Evolutionary conservation across 345 rosid species (phyloP).

Genomic region (Citrus trifoliata): DNA sequence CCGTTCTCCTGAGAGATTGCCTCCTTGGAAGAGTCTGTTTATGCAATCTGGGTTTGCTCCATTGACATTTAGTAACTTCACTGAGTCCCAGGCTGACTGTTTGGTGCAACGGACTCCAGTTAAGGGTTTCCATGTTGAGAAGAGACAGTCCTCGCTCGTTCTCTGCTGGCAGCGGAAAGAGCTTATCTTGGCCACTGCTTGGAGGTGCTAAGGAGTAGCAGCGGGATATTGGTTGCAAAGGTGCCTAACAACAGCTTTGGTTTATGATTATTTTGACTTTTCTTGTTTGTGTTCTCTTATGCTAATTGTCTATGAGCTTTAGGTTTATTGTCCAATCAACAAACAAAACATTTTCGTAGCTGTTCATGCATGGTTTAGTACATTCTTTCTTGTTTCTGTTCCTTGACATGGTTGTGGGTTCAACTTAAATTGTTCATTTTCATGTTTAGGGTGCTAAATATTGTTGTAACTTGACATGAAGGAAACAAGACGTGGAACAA

Average conservation of each 20-base stretch:
- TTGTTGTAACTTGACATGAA: slow-evolving; percentile 25
- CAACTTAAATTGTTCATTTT: slow-evolving; percentile 7
- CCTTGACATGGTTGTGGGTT: slow-evolving; percentile 18
- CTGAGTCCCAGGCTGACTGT: slow-evolving; percentile 86
- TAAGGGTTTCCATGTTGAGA: slow-evolving; percentile 84
- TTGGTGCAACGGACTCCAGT: slow-evolving; percentile 61
- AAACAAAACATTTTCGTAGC: slow-evolving; percentile 35
- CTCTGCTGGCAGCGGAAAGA: slow-evolving; percentile 90
- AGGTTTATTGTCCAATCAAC: slow-evolving; percentile 38
- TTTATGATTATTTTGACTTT: slow-evolving; percentile 29
- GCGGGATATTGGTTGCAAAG: slow-evolving; percentile 15
- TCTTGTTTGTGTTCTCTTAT: slow-evolving; percentile 27
- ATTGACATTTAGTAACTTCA: slow-evolving; percentile 62
- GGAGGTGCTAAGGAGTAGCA: slow-evolving; percentile 59
- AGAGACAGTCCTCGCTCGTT: slow-evolving; percentile 65
- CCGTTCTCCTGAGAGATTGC: slow-evolving; percentile 47
- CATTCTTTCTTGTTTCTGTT: slow-evolving; percentile 21
- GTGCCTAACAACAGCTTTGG: slow-evolving; percentile 35
- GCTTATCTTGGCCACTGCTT: slow-evolving; percentile 80
- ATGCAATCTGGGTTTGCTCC: slow-evolving; percentile 69
- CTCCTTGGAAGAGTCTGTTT: slow-evolving; percentile 76
- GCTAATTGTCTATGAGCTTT: slow-evolving; percentile 47
- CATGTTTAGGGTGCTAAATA: slow-evolving; percentile 14
- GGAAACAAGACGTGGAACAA: slow-evolving; percentile 16
- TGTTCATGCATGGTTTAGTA: slow-evolving; percentile 27